Conservation (phyloP, 2,329 filamentous ascomycete genomes). For the Nothopassalora personata region DNA sequence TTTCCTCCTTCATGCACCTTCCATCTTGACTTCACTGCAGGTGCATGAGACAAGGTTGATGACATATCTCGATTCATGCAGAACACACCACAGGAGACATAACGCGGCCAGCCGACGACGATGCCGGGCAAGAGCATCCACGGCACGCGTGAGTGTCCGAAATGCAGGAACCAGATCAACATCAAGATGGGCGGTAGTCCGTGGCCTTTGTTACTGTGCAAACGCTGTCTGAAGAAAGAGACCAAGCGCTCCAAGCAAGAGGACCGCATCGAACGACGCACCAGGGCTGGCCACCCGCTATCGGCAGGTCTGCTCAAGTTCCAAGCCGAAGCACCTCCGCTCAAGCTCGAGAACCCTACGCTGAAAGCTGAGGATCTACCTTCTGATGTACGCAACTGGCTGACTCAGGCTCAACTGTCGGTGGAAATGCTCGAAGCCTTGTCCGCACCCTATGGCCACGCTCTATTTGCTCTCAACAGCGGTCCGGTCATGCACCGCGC, state of each 20-base stretch:
- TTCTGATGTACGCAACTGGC: background rate
- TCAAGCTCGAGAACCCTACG: background rate
- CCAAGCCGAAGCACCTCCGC: background rate
- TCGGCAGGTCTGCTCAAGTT: background rate
- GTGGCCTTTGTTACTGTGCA: background rate
- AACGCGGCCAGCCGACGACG: background rate
- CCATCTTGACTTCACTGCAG: background rate
- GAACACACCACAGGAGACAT: background rate
- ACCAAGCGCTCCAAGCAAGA: background rate
- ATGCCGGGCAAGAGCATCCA: background rate
- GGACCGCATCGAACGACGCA: background rate
- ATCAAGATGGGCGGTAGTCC: background rate
- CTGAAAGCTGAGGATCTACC: background rate
- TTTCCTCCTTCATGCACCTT: background rate
- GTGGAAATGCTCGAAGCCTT: background rate
- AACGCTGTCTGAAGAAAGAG: background rate
- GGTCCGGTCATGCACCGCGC: background rate
- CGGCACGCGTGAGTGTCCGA: background rate
- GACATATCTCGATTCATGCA: background rate
- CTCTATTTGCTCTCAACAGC: background rate
- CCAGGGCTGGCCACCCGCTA: background rate
- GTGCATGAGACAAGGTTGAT: background rate
- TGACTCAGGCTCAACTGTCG: background rate
- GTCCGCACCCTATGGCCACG: background rate
- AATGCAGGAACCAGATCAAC: background rate